A percentile compares a stretch with the other conserved stretches of the same genome.
Evolutionary conservation across 768 basidiomycete genomes (phyloP).

Genomic region (Agaricus subrufescens): DNA sequence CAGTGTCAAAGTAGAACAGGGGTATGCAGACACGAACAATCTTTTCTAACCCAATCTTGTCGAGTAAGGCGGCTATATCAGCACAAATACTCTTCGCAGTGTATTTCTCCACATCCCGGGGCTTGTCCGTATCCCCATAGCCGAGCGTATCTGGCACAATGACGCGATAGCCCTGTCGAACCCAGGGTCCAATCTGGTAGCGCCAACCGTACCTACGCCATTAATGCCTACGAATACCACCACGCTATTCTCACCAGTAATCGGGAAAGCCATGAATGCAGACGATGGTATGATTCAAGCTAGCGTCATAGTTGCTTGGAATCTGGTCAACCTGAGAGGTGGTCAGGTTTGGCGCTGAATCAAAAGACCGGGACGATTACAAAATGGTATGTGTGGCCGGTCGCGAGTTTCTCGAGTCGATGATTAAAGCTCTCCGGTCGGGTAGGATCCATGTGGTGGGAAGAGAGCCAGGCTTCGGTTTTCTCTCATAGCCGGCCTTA

Average conservation of each 20-base stretch:
- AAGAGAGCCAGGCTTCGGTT: constrained; percentile 15
- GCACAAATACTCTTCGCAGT: constrained; percentile 53
- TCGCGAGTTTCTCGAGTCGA: constrained; percentile 43
- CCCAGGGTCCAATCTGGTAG: constrained; percentile 70
- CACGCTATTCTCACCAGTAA: constrained; percentile 27
- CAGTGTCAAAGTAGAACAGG: background rate
- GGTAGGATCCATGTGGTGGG: constrained; percentile 33
- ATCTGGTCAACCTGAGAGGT: constrained; percentile 47
- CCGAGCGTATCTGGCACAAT: constrained; percentile 60
- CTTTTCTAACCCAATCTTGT: constrained; percentile 43
- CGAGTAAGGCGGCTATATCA: constrained; percentile 65
- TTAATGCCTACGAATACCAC: background rate
- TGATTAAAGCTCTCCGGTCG: constrained; percentile 49
- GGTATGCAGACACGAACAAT: constrained; percentile 39
- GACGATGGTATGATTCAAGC: constrained; percentile 48
- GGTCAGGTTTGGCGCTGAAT: background rate
- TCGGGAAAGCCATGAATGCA: constrained; percentile 84
- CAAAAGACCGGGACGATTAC: constrained; percentile 22
- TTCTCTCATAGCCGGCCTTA: background rate
- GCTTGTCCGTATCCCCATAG: constrained; percentile 65
- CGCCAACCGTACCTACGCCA: constrained; percentile 66
- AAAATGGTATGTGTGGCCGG: constrained; percentile 65
- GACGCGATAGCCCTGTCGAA: constrained; percentile 54
- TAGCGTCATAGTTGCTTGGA: constrained; percentile 38
- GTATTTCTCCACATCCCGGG: constrained; percentile 48